Conservation (phyloP, 176 grass and related monocot species). For the Neostapfia colusana region DNA sequence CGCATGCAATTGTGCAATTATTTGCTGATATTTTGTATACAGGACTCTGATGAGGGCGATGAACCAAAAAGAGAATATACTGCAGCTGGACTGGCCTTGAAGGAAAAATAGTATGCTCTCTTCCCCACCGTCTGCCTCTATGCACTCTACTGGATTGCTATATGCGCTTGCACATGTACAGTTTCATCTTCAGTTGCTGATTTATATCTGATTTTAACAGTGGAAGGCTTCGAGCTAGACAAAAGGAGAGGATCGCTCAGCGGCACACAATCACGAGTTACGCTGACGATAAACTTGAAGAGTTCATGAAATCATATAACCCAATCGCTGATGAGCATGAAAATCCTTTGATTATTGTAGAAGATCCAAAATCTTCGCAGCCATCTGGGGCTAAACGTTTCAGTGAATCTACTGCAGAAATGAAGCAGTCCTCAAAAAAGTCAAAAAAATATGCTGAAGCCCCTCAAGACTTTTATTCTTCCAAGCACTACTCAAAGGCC, state of each 20-base stretch:
- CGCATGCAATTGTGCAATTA: slow-evolving; percentile 12
- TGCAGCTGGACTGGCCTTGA: slow-evolving; percentile 72
- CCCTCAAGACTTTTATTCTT: slow-evolving; percentile 58
- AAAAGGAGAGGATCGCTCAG: slow-evolving; percentile 88
- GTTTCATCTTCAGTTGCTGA: slow-evolving; percentile 32
- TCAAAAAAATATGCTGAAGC: slow-evolving; percentile 60
- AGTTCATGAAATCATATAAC: slow-evolving; percentile 47
- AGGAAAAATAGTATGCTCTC: slow-evolving; percentile 93
- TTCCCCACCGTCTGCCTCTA: slow-evolving; percentile 4
- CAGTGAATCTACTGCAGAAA: slow-evolving; percentile 50
- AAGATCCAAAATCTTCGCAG: slow-evolving; percentile 42
- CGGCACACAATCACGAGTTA: slow-evolving; percentile 48
- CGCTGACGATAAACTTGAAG: slow-evolving; percentile 43
- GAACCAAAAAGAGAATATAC: slow-evolving; percentile 84
- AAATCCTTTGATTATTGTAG: slow-evolving; percentile 47
- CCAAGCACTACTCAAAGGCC: slow-evolving; percentile 50
- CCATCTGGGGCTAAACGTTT: slow-evolving; percentile 50
- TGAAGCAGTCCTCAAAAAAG: slow-evolving; percentile 55
- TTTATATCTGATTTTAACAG: slow-evolving; percentile 58
- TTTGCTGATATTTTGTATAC: slow-evolving; percentile 49
- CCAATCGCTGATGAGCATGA: slow-evolving; percentile 44
- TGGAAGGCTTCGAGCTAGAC: slow-evolving; percentile 81
- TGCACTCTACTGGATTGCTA: background rate
- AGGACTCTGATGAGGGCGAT: slow-evolving; percentile 83
- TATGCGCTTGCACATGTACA: slow-evolving; percentile 30